A percentile compares a stretch with the other conserved stretches of the same genome.
Conservation (phyloP, 2,329 filamentous ascomycete genomes). For the Epichloe coenophiala region DNA sequence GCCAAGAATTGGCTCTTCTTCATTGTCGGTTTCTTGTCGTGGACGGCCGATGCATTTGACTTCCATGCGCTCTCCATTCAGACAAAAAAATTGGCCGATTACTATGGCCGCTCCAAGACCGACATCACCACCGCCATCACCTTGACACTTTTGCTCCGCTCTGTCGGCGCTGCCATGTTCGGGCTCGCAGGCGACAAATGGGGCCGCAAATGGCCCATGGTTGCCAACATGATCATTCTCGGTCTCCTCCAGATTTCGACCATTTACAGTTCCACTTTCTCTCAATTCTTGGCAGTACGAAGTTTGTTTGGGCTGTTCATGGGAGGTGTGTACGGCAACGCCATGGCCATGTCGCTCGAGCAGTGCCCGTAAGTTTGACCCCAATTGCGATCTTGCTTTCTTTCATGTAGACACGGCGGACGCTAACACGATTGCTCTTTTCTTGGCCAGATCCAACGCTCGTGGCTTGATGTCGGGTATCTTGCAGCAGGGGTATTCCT, state of each 20-base stretch:
- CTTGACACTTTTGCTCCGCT: slow-evolving; percentile 60
- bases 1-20: slow-evolving; percentile 63
- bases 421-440: slow-evolving; percentile 7
- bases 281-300: slow-evolving; percentile 61
- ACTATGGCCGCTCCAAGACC: slow-evolving; percentile 40
- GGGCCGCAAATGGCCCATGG: slow-evolving; percentile 75
- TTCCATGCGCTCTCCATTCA: slow-evolving; percentile 73
- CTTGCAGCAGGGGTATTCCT: slow-evolving; percentile 67
- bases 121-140: slow-evolving; percentile 64
- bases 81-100: slow-evolving; percentile 51
- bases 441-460: slow-evolving; percentile 37
- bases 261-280: slow-evolving; percentile 60
- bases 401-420: not conserved
- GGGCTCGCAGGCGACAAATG: slow-evolving; percentile 67
- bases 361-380: slow-evolving; percentile 44
- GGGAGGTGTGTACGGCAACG: slow-evolving; percentile 70
- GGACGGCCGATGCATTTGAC: slow-evolving; percentile 74
- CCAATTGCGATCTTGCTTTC: too few species aligned
- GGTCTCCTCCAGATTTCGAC: slow-evolving; percentile 59
- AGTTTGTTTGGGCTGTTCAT: slow-evolving; percentile 66
- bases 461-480: slow-evolving; percentile 73
- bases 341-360: slow-evolving; percentile 65
- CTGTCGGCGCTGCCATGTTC: slow-evolving; percentile 62
- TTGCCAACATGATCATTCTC: slow-evolving; percentile 62
- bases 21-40: slow-evolving; percentile 58